Evolutionary conservation across 2,329 filamentous ascomycete genomes (phyloP).

Genomic region (Esteya vermicola): DNA sequence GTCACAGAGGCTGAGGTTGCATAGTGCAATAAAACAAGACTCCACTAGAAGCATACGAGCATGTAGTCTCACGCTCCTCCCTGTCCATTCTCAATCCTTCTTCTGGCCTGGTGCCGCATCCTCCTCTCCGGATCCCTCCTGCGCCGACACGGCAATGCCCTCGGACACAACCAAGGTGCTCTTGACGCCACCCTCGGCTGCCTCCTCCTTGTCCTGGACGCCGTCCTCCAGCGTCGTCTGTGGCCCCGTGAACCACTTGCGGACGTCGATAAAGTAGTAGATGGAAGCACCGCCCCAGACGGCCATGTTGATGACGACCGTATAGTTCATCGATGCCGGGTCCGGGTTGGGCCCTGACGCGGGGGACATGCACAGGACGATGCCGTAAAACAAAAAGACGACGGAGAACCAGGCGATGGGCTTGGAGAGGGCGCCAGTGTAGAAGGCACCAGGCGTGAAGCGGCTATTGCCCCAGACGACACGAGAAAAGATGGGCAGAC

Average conservation of each 20-base stretch:
- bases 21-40: no score
- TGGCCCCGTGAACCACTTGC: constrained; percentile 46
- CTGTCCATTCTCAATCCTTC: no score
- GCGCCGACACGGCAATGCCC: not conserved
- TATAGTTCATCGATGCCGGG: constrained; percentile 44
- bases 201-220: no score
- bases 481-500: constrained; percentile 41
- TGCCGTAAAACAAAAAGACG: constrained; percentile 39
- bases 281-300: constrained; percentile 41
- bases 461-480: constrained; percentile 42
- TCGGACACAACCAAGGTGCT: not conserved
- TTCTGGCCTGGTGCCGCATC: no score
- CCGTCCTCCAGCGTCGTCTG: constrained; percentile 34
- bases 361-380: constrained; percentile 45
- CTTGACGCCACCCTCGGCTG: not conserved
- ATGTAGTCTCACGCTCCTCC: no score
- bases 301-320: constrained; percentile 43
- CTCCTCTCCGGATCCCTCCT: not conserved
- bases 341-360: constrained; percentile 36
- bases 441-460: constrained; percentile 44
- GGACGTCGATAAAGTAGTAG: constrained; percentile 42
- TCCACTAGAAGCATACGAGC: no score
- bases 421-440: constrained; percentile 37
- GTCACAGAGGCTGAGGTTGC: no score
- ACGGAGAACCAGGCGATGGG: constrained; percentile 39